phyloP scores from a whole-genome alignment of 2,329 filamentous ascomycete species.

The Claviceps digitariae region DNA sequence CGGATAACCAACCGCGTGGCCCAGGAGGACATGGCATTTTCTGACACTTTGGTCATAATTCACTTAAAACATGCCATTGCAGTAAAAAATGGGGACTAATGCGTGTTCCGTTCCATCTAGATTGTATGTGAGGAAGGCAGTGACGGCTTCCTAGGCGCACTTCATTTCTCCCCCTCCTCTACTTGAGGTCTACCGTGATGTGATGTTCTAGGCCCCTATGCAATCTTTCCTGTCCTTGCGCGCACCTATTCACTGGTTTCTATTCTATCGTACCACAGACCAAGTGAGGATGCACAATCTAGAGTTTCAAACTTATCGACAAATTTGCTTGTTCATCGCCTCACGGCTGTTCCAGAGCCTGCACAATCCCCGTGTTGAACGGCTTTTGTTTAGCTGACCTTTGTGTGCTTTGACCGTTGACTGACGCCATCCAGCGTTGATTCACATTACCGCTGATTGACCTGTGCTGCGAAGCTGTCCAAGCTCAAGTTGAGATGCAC shows the following conservation, averaged over 20 bases:
- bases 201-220: neutral
- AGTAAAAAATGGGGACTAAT: neutral
- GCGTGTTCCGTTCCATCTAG: neutral
- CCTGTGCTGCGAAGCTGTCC: neutral
- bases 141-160: neutral
- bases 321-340: neutral
- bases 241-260: neutral
- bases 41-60: conserved; percentile 2
- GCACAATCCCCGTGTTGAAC: neutral
- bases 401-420: neutral
- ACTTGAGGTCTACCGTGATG: neutral
- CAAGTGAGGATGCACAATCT: neutral
- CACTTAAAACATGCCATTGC: neutral
- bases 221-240: neutral
- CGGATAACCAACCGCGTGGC: conserved; percentile 15
- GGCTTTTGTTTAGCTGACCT: neutral
- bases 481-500: neutral
- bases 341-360: neutral
- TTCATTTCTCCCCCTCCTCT: neutral
- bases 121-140: neutral
- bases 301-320: too few species aligned
- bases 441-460: too few species aligned
- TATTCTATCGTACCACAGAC: neutral
- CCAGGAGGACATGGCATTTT: conserved; percentile 13
- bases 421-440: neutral